A percentile compares a stretch with the other conserved stretches of the same genome.
phyloP scores from a whole-genome alignment of 768 basidiomycete species.

The Lentinus tigrinus region DNA sequence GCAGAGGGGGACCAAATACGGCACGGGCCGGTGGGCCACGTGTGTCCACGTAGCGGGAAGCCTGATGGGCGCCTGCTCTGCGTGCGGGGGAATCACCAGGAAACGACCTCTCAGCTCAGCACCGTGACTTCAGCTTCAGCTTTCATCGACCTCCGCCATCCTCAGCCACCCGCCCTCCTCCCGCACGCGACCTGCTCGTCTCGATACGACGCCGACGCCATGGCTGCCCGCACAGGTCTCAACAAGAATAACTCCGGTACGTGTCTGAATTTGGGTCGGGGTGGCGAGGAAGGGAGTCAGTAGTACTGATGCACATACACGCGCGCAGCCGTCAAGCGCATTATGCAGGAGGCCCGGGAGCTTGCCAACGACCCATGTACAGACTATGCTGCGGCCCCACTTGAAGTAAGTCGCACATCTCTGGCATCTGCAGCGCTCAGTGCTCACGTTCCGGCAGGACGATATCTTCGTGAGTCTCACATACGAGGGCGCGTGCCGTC shows the following conservation, averaged over 20 bases:
- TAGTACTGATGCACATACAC: not conserved
- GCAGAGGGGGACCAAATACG: not conserved
- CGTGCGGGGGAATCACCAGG: constrained; percentile 15
- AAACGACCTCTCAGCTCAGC: constrained; percentile 1
- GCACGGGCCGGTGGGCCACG: constrained; percentile 3
- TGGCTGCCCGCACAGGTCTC: constrained; percentile 39
- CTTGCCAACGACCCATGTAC: constrained; percentile 80
- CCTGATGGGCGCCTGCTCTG: constrained; percentile 2
- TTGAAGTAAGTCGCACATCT: constrained; percentile 52
- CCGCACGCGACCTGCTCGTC: not conserved
- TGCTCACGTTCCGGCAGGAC: constrained; percentile 44
- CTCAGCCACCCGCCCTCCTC: not conserved
- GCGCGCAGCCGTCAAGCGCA: constrained; percentile 82
- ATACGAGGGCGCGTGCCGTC: not conserved
- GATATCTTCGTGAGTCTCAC: constrained; percentile 77
- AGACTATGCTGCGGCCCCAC: constrained; percentile 81
- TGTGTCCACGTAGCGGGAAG: constrained; percentile 13
- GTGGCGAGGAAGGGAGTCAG: not conserved
- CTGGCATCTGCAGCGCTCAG: not conserved
- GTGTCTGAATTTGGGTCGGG: constrained; percentile 17
- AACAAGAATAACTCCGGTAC: constrained; percentile 91
- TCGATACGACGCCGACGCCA: constrained; percentile 6
- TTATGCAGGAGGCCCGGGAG: constrained; percentile 94
- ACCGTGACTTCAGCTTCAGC: too few species aligned
- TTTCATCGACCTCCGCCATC: not conserved